Evolutionary conservation across 1,284 basidiomycete genomes (phyloP).

Genomic region (Taiwanofungus camphoratus): DNA sequence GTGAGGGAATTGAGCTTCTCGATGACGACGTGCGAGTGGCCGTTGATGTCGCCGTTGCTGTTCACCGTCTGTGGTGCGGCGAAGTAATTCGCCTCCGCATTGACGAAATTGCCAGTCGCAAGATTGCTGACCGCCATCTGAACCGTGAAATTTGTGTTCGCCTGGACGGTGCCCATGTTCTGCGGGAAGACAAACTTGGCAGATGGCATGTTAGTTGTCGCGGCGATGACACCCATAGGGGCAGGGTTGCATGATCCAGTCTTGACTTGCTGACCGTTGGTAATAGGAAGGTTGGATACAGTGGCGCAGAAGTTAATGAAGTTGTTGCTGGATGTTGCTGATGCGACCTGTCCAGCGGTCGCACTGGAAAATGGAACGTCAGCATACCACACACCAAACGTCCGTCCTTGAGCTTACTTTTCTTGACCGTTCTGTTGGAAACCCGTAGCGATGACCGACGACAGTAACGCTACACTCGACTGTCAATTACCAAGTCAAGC

Average conservation of each 20-base stretch:
- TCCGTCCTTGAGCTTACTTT: constrained; percentile 27
- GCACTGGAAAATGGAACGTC: constrained; percentile 24
- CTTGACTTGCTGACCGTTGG: constrained; percentile 52
- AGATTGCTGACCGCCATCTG: constrained; percentile 38
- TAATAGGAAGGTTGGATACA: constrained; percentile 46
- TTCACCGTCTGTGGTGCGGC: constrained; percentile 42
- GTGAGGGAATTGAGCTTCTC: constrained; percentile 39
- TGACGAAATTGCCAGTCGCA: constrained; percentile 48
- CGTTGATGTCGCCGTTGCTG: constrained; percentile 36
- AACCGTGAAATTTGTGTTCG: constrained; percentile 46
- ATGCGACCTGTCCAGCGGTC: constrained; percentile 47
- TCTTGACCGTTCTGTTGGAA: constrained; percentile 47
- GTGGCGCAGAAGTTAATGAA: constrained; percentile 67
- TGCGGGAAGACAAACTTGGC: constrained; percentile 46
- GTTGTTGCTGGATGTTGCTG: constrained; percentile 62
- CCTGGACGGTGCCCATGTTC: constrained; percentile 41
- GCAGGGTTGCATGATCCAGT: constrained; percentile 57
- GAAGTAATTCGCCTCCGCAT: constrained; percentile 46
- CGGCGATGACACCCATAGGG: constrained; percentile 49
- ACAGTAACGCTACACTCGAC: constrained; percentile 41
- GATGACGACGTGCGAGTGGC: constrained; percentile 58
- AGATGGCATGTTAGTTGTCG: constrained; percentile 44
- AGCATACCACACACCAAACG: not conserved
- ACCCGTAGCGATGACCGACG: constrained; percentile 42
- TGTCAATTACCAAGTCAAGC: constrained; percentile 18